phyloP scores from a whole-genome alignment of 305 asterid species.

The Rubia balearica region DNA sequence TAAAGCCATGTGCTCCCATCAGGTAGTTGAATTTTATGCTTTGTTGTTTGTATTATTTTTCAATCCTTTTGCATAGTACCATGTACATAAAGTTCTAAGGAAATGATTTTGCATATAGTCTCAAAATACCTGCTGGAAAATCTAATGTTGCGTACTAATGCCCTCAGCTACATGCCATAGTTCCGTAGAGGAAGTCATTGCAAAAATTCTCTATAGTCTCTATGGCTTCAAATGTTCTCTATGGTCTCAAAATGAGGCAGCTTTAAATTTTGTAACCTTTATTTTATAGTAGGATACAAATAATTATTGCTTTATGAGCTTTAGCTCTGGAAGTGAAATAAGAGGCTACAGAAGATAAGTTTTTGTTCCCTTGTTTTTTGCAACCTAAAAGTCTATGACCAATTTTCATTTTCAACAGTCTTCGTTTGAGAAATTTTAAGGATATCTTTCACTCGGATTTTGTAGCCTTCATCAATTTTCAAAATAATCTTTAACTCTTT shows the following conservation, averaged over 20 bases:
- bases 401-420: no score
- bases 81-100: not conserved
- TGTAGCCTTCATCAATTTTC: no score
- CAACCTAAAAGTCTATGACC: no score
- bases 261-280: not conserved
- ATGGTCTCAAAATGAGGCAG: no score
- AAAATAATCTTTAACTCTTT: no score
- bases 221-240: no score
- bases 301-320: not conserved
- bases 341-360: no score
- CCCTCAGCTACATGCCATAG: not conserved
- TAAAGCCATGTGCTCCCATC: not conserved
- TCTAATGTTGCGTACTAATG: constrained; percentile 3
- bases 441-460: no score
- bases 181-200: constrained; percentile 63
- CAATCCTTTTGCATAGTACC: not conserved
- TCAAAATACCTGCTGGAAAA: not conserved
- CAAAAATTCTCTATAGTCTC: constrained; percentile 46
- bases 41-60: not conserved
- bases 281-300: not conserved
- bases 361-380: no score
- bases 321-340: no score
- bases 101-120: not conserved
- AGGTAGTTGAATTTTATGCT: not conserved
- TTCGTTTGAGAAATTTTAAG: no score